phyloP scores from a whole-genome alignment of 495 filamentous ascomycete genomes.

The Penicillium herquei region DNA sequence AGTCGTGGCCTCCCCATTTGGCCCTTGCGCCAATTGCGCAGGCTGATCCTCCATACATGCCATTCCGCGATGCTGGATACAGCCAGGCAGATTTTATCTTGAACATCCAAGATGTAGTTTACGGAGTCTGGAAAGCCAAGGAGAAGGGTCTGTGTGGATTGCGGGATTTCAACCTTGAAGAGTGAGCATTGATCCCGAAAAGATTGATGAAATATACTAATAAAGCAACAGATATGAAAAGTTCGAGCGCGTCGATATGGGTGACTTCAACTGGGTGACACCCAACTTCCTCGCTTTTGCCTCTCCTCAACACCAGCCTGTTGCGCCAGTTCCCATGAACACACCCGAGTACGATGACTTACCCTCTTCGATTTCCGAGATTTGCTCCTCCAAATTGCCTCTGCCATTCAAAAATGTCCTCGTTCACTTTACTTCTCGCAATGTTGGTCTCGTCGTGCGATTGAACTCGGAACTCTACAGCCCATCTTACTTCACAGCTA shows the following conservation, averaged over 20 bases:
- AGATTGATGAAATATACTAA: constrained; percentile 18
- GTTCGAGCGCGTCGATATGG: constrained; percentile 94
- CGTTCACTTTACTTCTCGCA: constrained; percentile 77
- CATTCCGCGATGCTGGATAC: constrained; percentile 96
- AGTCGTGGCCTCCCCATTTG: constrained; percentile 95
- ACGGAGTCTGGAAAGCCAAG: constrained; percentile 98
- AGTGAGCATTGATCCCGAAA: constrained; percentile 44
- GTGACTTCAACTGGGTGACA: constrained; percentile 99
- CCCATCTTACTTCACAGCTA: constrained; percentile 88
- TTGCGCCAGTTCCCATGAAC: constrained; percentile 63
- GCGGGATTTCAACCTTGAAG: constrained; percentile 88
- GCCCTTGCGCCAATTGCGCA: constrained; percentile 96
- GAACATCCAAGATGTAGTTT: constrained; percentile 94
- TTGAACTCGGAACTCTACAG: constrained; percentile 96
- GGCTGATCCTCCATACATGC: constrained; percentile 95
- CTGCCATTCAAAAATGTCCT: constrained; percentile 93
- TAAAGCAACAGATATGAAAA: constrained; percentile 68
- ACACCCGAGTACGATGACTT: constrained; percentile 70
- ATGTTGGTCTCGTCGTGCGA: constrained; percentile 90
- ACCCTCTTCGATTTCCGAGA: constrained; percentile 64
- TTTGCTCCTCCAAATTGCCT: constrained; percentile 64
- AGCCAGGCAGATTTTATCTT: constrained; percentile 96
- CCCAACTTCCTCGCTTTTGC: constrained; percentile 95
- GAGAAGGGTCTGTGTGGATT: constrained; percentile 85
- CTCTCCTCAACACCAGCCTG: constrained; percentile 80